Evolutionary conservation across 495 filamentous ascomycete genomes (phyloP), one percentile per base, ranked within the genome.

Genomic region (Podospora pseudoanserina): DNA sequence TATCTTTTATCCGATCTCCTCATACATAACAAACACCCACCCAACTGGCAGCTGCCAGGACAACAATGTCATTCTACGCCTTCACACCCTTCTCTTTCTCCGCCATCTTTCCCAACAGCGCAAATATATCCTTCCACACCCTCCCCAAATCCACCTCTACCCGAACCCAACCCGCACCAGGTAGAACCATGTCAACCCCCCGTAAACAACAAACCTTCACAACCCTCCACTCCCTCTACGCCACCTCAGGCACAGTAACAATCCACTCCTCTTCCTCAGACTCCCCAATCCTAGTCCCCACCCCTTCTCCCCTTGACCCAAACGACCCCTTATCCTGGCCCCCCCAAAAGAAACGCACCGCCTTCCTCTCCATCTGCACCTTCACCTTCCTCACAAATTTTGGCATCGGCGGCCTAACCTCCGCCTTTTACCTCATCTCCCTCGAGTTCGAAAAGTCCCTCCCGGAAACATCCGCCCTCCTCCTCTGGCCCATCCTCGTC

Each of bases 341-440:
- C 15, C n/a, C 4, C 1, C 63, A 66, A 56, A 79, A 77, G 67
- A 80, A 79, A 62, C 69, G 75, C 53, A 67, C 73, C 59, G 73
- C 75, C 61, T 78, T 77, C 67, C 61, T 72, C 18, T 73, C 76
- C 1, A 69, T 77, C 23, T 78, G 75, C 68, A 60, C 65, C 44
- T 75, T 74, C 70, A 77, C 74, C 68, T 81, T 80, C 74, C 71
- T 86, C 70, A 80, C 79, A 76, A 76, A 75, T 75, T 75, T 82
- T 67, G 75, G 68, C 67, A 74, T 79, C 63, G 74, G 75, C 30
- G 74, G 76, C 18, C 63, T 78, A 19, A 66, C 72, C 11, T 72
- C 75, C 0, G 75, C 75, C 66, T 76, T 79, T 44, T 75, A 74
- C 63, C 44, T 74, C 34, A 64, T 78, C 16, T 73, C 70, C 3